Evolutionary conservation across 768 basidiomycete species (phyloP).

Genomic region (Calvatia gigantea): DNA sequence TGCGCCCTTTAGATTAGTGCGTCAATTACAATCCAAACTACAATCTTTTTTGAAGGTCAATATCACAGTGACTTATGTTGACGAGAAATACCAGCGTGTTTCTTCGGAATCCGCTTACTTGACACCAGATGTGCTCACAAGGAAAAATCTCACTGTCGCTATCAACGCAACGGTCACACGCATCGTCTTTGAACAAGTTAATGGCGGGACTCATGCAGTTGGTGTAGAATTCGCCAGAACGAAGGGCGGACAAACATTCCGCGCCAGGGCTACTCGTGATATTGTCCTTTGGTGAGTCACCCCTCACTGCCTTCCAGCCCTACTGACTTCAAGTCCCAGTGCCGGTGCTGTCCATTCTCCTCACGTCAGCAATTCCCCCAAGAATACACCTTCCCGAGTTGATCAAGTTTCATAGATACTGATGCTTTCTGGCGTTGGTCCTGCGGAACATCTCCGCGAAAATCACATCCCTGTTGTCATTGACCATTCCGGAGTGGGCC

Average conservation of each 20-base stretch:
- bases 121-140: slow-evolving; percentile 55
- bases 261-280: slow-evolving; percentile 50
- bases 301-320: background rate
- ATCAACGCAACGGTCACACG: slow-evolving; percentile 54
- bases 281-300: slow-evolving; percentile 57
- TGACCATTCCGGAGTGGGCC: slow-evolving; percentile 73
- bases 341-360: slow-evolving; percentile 50
- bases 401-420: no score
- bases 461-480: slow-evolving; percentile 53
- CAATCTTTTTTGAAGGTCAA: no score
- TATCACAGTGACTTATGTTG: slow-evolving; percentile 62
- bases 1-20: slow-evolving; percentile 37
- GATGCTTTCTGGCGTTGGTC: slow-evolving; percentile 78
- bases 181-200: slow-evolving; percentile 45
- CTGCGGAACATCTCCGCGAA: slow-evolving; percentile 49
- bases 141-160: slow-evolving; percentile 64
- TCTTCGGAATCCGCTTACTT: slow-evolving; percentile 68
- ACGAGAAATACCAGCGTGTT: slow-evolving; percentile 47
- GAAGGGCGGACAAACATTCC: slow-evolving; percentile 34
- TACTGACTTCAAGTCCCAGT: slow-evolving; percentile 11
- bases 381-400: no score
- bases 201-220: slow-evolving; percentile 41
- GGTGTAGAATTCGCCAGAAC: slow-evolving; percentile 58
- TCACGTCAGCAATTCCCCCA: slow-evolving; percentile 33
- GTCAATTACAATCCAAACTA: slow-evolving; percentile 14